Percentiles rank a stretch among this genome's conserved stretches.
Evolutionary conservation across 495 filamentous ascomycete species (phyloP).

Genomic region (Astrothelium subdiscretum): DNA sequence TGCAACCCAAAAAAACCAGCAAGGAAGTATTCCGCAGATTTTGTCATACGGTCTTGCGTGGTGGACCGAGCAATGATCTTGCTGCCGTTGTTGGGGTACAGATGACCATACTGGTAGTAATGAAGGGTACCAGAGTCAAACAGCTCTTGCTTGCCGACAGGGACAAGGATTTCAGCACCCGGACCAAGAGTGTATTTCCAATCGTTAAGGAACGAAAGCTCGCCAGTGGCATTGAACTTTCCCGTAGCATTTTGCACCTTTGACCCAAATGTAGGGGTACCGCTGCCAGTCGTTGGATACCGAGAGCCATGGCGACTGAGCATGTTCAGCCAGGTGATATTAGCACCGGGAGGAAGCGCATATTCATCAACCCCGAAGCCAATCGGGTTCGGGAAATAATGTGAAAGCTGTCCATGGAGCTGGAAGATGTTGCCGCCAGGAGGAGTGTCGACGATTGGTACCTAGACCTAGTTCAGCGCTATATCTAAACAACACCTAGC

Average conservation of each 20-base stretch:
- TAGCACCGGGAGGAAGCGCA: conserved; percentile 11
- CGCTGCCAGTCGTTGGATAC: conserved; percentile 20
- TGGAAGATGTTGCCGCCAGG: conserved; percentile 43
- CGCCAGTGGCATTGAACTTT: conserved; percentile 33
- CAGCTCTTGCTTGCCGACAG: conserved; percentile 38
- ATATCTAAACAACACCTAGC: not conserved
- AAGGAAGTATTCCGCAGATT: conserved; percentile 31
- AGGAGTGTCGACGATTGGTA: conserved; percentile 40
- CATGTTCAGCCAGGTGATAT: conserved; percentile 17
- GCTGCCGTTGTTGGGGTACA: conserved; percentile 44
- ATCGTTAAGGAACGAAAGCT: conserved; percentile 38
- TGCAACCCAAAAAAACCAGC: conserved; percentile 31
- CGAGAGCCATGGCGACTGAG: conserved; percentile 14
- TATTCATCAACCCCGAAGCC: conserved; percentile 20
- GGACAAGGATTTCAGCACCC: conserved; percentile 40
- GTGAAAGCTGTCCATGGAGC: conserved; percentile 40
- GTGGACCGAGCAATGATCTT: conserved; percentile 53
- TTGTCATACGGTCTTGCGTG: conserved; percentile 41
- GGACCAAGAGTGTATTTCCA: conserved; percentile 37
- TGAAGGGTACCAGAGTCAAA: conserved; percentile 43
- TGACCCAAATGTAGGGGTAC: conserved; percentile 23
- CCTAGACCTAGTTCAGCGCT: not conserved
- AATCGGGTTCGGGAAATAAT: conserved; percentile 27
- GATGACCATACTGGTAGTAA: conserved; percentile 48
- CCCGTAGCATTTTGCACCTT: conserved; percentile 26